phyloP scores from a whole-genome alignment of 164 flowering plant genomes.

The Tetracentron sinense region DNA sequence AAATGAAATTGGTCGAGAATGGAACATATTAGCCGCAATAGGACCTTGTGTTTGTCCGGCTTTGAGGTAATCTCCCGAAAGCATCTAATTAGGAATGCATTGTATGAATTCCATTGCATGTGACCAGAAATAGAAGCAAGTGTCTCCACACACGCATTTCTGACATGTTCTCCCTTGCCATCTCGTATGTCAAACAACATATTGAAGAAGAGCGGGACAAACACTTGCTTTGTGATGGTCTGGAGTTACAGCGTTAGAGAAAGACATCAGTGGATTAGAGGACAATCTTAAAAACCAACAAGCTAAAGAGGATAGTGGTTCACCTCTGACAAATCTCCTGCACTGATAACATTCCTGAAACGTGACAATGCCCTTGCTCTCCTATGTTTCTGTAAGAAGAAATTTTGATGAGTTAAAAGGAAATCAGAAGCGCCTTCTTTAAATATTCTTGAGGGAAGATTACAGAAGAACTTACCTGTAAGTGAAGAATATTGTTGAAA shows the following conservation, averaged over 20 bases:
- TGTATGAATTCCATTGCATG: conserved; percentile 77
- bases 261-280: conserved; percentile 9
- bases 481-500: conserved; percentile 76
- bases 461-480: conserved; percentile 51
- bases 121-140: conserved; percentile 70
- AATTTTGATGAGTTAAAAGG: background rate
- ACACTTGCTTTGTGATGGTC: conserved; percentile 52
- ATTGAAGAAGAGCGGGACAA: conserved; percentile 79
- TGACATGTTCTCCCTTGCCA: conserved; percentile 73
- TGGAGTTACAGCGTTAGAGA: conserved; percentile 21
- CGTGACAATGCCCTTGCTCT: conserved; percentile 79
- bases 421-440: background rate
- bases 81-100: conserved; percentile 55
- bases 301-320: background rate
- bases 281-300: background rate
- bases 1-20: conserved; percentile 80
- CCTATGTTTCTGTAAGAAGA: conserved; percentile 59
- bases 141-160: conserved; percentile 69
- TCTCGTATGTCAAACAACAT: conserved; percentile 65
- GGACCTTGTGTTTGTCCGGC: conserved; percentile 57
- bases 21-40: conserved; percentile 64
- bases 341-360: conserved; percentile 42
- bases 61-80: conserved; percentile 57
- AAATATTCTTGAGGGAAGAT: background rate
- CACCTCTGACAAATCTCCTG: conserved; percentile 56